Evolutionary conservation across 495 filamentous ascomycete species (phyloP).

Genomic region (Astrothelium subdiscretum): DNA sequence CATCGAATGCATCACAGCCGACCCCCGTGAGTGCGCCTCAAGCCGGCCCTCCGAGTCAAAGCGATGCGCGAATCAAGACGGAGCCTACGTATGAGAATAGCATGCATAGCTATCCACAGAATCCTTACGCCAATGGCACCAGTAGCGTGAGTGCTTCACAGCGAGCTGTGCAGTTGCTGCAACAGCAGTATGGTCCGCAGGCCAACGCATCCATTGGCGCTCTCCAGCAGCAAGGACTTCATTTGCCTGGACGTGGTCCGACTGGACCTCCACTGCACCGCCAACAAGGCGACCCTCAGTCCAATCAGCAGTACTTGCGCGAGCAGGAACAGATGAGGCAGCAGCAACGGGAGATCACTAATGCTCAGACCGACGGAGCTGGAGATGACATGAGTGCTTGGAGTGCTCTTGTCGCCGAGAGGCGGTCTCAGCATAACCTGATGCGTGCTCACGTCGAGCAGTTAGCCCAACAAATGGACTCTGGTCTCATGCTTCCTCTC

Average conservation of each 20-base stretch:
- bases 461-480: slow-evolving; percentile 58
- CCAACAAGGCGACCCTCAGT: slow-evolving; percentile 32
- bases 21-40: neutral
- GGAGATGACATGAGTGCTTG: slow-evolving; percentile 42
- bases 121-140: slow-evolving; percentile 33
- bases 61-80: slow-evolving; percentile 53
- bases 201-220: slow-evolving; percentile 30
- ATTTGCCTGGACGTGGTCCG: slow-evolving; percentile 33
- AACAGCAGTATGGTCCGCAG: slow-evolving; percentile 56
- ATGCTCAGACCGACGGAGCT: slow-evolving; percentile 64
- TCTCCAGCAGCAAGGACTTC: slow-evolving; percentile 27
- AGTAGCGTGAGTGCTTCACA: slow-evolving; percentile 42
- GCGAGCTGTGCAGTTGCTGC: slow-evolving; percentile 55
- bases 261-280: slow-evolving; percentile 21
- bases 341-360: slow-evolving; percentile 18
- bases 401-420: slow-evolving; percentile 44
- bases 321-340: slow-evolving; percentile 19
- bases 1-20: slow-evolving; percentile 40
- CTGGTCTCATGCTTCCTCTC: slow-evolving; percentile 67
- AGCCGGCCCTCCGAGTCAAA: slow-evolving; percentile 20
- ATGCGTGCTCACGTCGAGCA: slow-evolving; percentile 58
- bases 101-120: slow-evolving; percentile 21
- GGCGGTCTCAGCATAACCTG: slow-evolving; percentile 38
- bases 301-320: slow-evolving; percentile 26
- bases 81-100: slow-evolving; percentile 42